Evolutionary conservation across 1,284 basidiomycete genomes (phyloP).

Genomic region (Caloboletus firmus): DNA sequence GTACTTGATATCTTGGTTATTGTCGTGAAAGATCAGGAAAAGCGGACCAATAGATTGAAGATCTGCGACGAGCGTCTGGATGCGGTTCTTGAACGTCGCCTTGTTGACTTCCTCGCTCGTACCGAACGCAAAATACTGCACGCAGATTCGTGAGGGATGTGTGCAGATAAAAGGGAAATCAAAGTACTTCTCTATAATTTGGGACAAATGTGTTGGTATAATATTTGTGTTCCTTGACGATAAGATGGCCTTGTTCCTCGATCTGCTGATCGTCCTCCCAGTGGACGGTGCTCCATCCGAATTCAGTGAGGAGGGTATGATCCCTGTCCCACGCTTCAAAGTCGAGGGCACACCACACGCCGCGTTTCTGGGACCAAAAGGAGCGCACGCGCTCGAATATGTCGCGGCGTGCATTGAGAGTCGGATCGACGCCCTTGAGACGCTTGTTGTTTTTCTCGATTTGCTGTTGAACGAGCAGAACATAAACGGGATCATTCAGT

Average conservation of each 20-base stretch:
- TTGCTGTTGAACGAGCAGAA: slow-evolving; percentile 41
- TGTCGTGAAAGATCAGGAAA: slow-evolving; percentile 81
- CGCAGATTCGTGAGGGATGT: background rate
- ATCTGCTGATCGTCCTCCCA: slow-evolving; percentile 55
- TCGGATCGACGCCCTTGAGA: slow-evolving; percentile 59
- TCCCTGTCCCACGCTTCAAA: slow-evolving; percentile 80
- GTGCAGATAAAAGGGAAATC: background rate
- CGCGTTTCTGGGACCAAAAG: slow-evolving; percentile 58
- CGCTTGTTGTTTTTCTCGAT: slow-evolving; percentile 78
- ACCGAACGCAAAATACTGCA: slow-evolving; percentile 67
- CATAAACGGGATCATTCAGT: background rate
- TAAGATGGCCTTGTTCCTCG: slow-evolving; percentile 56
- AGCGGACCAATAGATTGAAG: slow-evolving; percentile 54
- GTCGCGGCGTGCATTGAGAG: slow-evolving; percentile 55
- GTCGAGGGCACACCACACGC: slow-evolving; percentile 74
- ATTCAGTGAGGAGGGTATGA: slow-evolving; percentile 69
- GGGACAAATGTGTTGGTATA: slow-evolving; percentile 66
- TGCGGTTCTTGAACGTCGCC: slow-evolving; percentile 50
- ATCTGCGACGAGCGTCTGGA: slow-evolving; percentile 49
- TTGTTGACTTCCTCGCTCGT: slow-evolving; percentile 53
- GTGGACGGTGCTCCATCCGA: slow-evolving; percentile 63
- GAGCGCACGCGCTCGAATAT: slow-evolving; percentile 67
- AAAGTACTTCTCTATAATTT: slow-evolving; percentile 57
- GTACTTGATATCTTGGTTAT: slow-evolving; percentile 70
- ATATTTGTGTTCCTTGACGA: slow-evolving; percentile 60